A percentile compares a stretch with the other conserved stretches of the same genome.
Conservation (phyloP, 768 basidiomycete species). For the Suillus placidus region DNA sequence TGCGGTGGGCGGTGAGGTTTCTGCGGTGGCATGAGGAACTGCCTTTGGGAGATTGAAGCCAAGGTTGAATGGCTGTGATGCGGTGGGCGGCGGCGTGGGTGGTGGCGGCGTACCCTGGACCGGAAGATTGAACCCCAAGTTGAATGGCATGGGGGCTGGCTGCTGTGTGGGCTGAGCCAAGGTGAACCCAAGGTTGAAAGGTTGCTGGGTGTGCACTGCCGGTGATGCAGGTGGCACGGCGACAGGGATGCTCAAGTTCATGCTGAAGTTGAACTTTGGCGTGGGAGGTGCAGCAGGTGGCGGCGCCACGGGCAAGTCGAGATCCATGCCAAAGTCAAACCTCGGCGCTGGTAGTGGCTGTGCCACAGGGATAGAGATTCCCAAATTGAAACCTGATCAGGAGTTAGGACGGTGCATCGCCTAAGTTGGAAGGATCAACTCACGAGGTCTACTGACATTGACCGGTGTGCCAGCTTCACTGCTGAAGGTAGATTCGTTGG, state of each 20-base stretch:
- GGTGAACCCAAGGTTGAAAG: neutral
- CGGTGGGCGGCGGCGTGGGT: too few relatives aligned
- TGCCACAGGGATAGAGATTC: neutral
- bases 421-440: neutral
- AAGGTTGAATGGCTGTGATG: neutral
- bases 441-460: neutral
- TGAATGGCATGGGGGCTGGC: neutral
- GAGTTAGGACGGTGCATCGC: neutral
- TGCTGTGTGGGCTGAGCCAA: neutral
- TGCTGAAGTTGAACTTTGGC: neutral
- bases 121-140: neutral
- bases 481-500: neutral
- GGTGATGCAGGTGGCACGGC: neutral
- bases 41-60: neutral
- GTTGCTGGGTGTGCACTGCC: neutral
- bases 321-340: neutral
- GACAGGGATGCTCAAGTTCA: neutral
- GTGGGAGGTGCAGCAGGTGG: neutral
- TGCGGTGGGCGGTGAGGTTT: too few relatives aligned
- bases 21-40: neutral
- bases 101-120: too few relatives aligned
- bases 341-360: neutral
- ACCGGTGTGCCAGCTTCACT: neutral
- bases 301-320: fast-evolving
- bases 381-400: neutral